Evolutionary conservation across 2,329 filamentous ascomycete genomes (phyloP).

Genomic region (Tolypocladium inflatum): DNA sequence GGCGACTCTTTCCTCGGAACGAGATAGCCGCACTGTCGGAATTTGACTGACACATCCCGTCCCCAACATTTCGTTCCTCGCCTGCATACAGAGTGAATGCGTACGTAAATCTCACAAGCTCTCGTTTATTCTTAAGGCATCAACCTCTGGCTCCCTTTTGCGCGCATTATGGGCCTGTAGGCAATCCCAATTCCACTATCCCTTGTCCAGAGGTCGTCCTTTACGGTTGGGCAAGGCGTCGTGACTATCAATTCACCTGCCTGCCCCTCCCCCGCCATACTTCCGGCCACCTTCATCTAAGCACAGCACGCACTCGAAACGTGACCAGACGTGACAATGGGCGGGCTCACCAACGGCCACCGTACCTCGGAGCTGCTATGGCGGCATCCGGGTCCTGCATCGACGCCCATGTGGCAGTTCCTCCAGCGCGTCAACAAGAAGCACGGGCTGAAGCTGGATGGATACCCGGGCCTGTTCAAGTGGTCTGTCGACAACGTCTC

Average conservation of each 20-base stretch:
- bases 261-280: constrained; percentile 5
- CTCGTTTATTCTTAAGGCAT: not conserved
- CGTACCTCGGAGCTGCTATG: constrained; percentile 46
- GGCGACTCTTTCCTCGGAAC: not conserved
- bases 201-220: not conserved
- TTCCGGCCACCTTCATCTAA: not conserved
- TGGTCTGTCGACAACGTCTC: constrained; percentile 76
- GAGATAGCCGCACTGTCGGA: not conserved
- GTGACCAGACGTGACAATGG: constrained; percentile 5
- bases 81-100: not conserved
- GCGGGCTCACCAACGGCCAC: constrained; percentile 4
- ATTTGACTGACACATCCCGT: not conserved
- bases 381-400: constrained; percentile 57
- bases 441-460: constrained; percentile 50
- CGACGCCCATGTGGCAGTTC: constrained; percentile 65
- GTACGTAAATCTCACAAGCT: not conserved
- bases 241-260: not conserved
- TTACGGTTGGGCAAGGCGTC: not conserved
- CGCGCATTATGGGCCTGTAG: not conserved
- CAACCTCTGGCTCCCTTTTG: not conserved
- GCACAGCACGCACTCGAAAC: not conserved
- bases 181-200: not conserved
- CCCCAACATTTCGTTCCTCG: not conserved
- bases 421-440: constrained; percentile 59
- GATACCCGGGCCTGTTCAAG: constrained; percentile 66